Evolutionary conservation across 1,284 basidiomycete species (phyloP), one percentile per base, ranked within the genome.

Genomic region (Tremellales sp.): DNA sequence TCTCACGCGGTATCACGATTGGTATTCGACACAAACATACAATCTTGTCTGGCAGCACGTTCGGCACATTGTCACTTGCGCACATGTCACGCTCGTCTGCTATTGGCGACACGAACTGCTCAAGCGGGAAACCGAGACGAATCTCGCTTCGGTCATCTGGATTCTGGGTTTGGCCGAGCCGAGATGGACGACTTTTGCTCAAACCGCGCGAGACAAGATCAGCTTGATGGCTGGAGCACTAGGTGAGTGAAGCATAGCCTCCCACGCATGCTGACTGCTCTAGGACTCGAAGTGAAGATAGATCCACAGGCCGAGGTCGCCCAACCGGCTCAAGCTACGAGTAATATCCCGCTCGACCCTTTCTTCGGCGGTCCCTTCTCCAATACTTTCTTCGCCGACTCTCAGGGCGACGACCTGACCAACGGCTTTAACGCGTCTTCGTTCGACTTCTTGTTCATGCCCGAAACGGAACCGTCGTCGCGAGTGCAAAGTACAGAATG

Each of bases 21-120:
- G 40, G 21, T 56, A 56, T 53, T 53, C 54, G 44, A 50, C 49
- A 33, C 40, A 51, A 24, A 31, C 8, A 8, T 31, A 31, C 15
- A 31, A 31, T 15, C 29, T 31, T 15, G 29, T 15, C 15, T 56
- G 52, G 49, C 50, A 45, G 29, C 54, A 61, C 40, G 40, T 58
- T 10, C 47, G 49, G 3, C 56, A 58, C 17, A 29, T 61, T 17
- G 35, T 48, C 12, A 58, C 52, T 4, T 58, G 49, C 15, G 52
- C 56, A 4, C 52, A 61, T 37, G 31, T 61, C n/a, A 29, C 58
- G n/a, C 27, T 61, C 7, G 47, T 54, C 23, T 53, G 52, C 24
- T 51, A 43, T 49, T 53, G 52, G 46, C 43, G 49, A 8, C 58
- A 53, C 22, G 59, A 58, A 40, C 29, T 61, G 12, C 51, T 46